These are phyloP conservation scores for Closterium sp. DNA, from an alignment of 139 green algal genomes.

Conservation along the genomic window DNA sequence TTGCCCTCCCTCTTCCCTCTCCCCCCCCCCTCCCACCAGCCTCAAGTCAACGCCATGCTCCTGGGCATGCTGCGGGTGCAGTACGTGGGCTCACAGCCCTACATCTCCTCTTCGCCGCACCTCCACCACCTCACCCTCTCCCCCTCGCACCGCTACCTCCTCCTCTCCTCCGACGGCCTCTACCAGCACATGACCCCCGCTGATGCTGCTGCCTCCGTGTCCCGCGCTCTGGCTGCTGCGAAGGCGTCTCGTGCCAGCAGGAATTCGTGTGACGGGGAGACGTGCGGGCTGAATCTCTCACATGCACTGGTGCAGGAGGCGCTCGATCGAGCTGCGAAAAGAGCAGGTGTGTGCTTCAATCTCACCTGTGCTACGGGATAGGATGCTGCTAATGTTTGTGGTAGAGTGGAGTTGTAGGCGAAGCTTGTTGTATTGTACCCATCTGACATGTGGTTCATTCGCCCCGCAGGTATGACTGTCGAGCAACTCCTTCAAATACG, in stretches of 20 bases:
- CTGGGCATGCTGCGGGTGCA: conserved; percentile 12
- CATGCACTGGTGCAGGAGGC: not conserved
- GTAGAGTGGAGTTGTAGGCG: not conserved
- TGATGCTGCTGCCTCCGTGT: not conserved
- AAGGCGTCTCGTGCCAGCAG: not conserved
- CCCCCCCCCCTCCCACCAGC: not conserved
- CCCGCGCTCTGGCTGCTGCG: not conserved
- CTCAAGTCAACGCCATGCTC: not conserved
- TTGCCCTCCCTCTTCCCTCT: not conserved
- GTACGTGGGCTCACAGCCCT: conserved; percentile 14
- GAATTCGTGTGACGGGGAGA: not conserved
- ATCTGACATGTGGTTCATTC: not conserved
- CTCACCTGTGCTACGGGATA: not conserved
- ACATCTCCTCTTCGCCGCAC: conserved; percentile 6
- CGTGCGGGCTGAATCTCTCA: not conserved
- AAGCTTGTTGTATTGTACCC: not conserved
- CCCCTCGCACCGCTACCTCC: not conserved
- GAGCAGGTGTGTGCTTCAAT: not conserved
- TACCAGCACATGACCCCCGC: conserved; percentile 9
- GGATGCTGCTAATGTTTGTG: not conserved
- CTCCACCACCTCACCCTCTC: conserved; percentile 1
- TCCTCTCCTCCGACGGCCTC: conserved; percentile 12
- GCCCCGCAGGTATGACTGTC: not conserved
- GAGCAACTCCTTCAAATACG: not conserved
- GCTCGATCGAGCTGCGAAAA: not conserved